Conservation (phyloP, 768 basidiomycete genomes). For the Plicaturopsis crispa region DNA sequence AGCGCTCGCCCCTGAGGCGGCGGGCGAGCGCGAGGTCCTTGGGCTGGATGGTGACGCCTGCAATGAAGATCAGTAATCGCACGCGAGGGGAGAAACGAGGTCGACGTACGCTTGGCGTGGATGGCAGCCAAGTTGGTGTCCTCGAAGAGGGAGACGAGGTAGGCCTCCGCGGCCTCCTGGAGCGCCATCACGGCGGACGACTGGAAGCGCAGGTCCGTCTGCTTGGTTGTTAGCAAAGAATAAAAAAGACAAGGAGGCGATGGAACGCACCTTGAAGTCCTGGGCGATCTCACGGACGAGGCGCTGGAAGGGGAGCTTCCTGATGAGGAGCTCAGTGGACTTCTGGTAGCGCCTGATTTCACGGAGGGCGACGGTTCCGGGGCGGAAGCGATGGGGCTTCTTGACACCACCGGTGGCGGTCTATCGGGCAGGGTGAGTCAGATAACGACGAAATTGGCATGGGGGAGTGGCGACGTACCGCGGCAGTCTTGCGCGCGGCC, state of each 20-base stretch:
- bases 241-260: neutral
- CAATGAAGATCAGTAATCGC: no score
- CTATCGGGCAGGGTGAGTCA: constrained; percentile 22
- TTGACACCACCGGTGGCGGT: constrained; percentile 61
- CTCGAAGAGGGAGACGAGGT: constrained; percentile 76
- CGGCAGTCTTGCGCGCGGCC: constrained; percentile 51
- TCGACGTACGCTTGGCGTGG: constrained; percentile 84
- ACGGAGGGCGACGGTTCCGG: constrained; percentile 72
- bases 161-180: constrained; percentile 86
- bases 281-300: constrained; percentile 77
- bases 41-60: constrained; percentile 20
- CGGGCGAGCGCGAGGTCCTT: constrained; percentile 24
- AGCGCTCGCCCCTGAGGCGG: constrained; percentile 23
- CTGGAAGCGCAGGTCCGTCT: constrained; percentile 92
- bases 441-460: constrained; percentile 3
- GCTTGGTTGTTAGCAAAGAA: constrained; percentile 1
- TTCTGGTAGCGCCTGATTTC: constrained; percentile 65
- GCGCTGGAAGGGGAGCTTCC: constrained; percentile 64
- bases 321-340: constrained; percentile 56
- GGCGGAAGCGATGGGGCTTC: constrained; percentile 78
- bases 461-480: constrained; percentile 20
- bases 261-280: constrained; percentile 62
- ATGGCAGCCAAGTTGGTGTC: constrained; percentile 83
- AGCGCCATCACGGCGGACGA: constrained; percentile 88
- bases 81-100: no score